Percentiles rank a stretch among this genome's conserved stretches.
Evolutionary conservation across 805 yeast genomes (phyloP).

Genomic region (Cyberlindnera maritima): DNA sequence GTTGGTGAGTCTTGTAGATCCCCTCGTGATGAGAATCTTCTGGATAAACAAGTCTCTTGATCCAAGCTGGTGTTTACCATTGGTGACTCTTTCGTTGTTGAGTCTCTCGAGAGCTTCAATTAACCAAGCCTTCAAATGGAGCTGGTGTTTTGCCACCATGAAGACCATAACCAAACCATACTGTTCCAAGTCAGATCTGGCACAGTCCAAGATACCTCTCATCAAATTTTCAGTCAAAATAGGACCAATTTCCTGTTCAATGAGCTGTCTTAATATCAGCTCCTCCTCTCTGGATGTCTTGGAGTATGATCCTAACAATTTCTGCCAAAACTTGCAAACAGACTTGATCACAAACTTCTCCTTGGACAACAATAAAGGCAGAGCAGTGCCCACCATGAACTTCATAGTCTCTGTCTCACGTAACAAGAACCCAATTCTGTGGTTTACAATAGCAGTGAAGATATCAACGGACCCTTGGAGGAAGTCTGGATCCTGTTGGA

Average conservation of each 20-base stretch:
- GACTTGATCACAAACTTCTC: constrained; percentile 53
- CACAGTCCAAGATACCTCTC: constrained; percentile 45
- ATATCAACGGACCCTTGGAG: constrained; percentile 50
- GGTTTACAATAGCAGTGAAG: constrained; percentile 46
- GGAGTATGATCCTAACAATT: constrained; percentile 42
- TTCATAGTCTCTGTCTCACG: constrained; percentile 29
- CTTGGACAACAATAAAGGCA: constrained; percentile 34
- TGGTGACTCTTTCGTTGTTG: constrained; percentile 26
- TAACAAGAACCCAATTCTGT: constrained; percentile 47
- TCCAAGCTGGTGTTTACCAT: constrained; percentile 27
- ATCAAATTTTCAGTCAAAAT: constrained; percentile 34
- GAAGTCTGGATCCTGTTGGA: constrained; percentile 58
- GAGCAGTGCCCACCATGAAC: constrained; percentile 27
- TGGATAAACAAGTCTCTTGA: constrained; percentile 46
- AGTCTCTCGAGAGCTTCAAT: constrained; percentile 28
- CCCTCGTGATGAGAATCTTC: constrained; percentile 60
- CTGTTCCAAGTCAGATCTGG: constrained; percentile 58
- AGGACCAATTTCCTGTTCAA: constrained; percentile 30
- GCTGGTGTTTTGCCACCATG: constrained; percentile 47
- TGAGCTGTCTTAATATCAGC: constrained; percentile 28
- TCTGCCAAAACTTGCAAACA: constrained; percentile 51
- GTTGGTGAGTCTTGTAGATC: constrained; percentile 53
- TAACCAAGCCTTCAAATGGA: constrained; percentile 51
- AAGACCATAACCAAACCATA: constrained; percentile 52
- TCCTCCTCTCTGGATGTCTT: constrained; percentile 44